Percentiles rank a stretch among this genome's conserved stretches.
These are phyloP conservation scores for Calocybe gangraenosa DNA, from an alignment of 768 basidiomycete species.

Conservation along the genomic window DNA sequence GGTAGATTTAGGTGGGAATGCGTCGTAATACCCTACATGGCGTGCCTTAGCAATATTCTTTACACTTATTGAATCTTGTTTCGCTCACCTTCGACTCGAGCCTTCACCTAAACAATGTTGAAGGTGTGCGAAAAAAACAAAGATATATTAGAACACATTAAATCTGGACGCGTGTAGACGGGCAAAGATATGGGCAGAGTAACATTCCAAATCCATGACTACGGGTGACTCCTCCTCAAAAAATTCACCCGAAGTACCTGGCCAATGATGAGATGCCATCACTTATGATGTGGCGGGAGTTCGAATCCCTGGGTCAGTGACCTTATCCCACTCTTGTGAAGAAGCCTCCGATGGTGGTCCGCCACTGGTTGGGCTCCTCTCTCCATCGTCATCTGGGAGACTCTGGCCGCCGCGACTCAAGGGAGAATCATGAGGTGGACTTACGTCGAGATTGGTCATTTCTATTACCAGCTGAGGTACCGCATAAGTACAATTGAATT, in stretches of 20 bases:
- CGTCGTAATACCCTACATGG: slow-evolving; percentile 65
- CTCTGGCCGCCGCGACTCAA: slow-evolving; percentile 16
- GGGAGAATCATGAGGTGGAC: slow-evolving; percentile 47
- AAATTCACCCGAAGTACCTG: slow-evolving; percentile 13
- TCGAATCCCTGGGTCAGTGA: slow-evolving; percentile 70
- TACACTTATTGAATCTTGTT: slow-evolving; percentile 7
- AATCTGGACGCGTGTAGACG: slow-evolving; percentile 7
- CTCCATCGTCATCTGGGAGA: slow-evolving; percentile 41
- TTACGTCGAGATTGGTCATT: slow-evolving; percentile 86
- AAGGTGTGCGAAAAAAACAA: slow-evolving; percentile 28
- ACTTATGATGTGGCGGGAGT: slow-evolving; percentile 35
- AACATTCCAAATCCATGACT: slow-evolving; percentile 14
- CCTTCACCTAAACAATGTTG: slow-evolving; percentile 48
- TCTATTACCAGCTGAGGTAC: slow-evolving; percentile 68
- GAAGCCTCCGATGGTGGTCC: slow-evolving; percentile 83
- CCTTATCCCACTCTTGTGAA: slow-evolving; percentile 87
- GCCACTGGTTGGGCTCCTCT: slow-evolving; percentile 53
- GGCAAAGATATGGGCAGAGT: slow-evolving; percentile 8
- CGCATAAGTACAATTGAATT: neutral
- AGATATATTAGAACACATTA: slow-evolving; percentile 59
- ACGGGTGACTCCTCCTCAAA: slow-evolving; percentile 10
- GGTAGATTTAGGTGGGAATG: slow-evolving; percentile 70
- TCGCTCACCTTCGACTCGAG: slow-evolving; percentile 72
- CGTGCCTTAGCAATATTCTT: slow-evolving; percentile 8
- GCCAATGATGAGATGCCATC: slow-evolving; percentile 7